Percentiles rank a stretch among this genome's conserved stretches.
Evolutionary conservation across 306 rosid genomes (phyloP).

Genomic region (Trifolium fragiferum): DNA sequence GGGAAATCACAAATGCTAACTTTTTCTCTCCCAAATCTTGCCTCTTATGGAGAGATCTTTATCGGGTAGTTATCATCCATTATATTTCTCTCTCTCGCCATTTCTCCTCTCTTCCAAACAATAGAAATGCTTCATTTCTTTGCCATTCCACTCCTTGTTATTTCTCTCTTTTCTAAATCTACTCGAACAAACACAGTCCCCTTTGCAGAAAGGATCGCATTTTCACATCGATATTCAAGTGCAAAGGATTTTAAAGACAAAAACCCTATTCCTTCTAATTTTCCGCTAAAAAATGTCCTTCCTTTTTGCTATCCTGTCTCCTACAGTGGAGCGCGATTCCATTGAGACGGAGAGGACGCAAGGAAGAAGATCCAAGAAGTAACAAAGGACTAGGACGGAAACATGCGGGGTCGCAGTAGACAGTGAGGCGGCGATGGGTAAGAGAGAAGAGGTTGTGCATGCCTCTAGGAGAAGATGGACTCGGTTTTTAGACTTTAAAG

Average conservation of each 20-base stretch:
- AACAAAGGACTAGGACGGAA: neutral
- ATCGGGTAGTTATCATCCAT: too few relatives aligned
- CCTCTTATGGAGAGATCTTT: too few relatives aligned
- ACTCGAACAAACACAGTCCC: too few relatives aligned
- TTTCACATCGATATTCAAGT: neutral
- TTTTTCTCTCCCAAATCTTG: too few relatives aligned
- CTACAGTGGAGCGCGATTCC: neutral
- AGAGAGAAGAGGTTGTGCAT: neutral
- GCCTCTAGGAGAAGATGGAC: neutral
- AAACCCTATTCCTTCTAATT: neutral
- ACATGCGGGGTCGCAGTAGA: neutral
- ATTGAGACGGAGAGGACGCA: neutral
- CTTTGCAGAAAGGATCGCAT: neutral
- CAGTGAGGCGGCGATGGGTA: neutral
- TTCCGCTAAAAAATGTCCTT: too few relatives aligned
- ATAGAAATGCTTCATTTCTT: too few relatives aligned
- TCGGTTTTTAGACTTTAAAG: neutral
- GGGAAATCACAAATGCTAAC: too few relatives aligned
- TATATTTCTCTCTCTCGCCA: too few relatives aligned
- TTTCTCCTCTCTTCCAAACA: too few relatives aligned
- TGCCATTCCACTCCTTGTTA: too few relatives aligned
- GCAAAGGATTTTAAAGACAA: neutral
- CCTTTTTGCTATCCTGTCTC: neutral
- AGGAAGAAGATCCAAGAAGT: neutral
- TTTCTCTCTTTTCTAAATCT: too few relatives aligned